Evolutionary conservation across 192 early-diverging fungal species (phyloP).

Genomic region (Thoreauomyces humboldtii): DNA sequence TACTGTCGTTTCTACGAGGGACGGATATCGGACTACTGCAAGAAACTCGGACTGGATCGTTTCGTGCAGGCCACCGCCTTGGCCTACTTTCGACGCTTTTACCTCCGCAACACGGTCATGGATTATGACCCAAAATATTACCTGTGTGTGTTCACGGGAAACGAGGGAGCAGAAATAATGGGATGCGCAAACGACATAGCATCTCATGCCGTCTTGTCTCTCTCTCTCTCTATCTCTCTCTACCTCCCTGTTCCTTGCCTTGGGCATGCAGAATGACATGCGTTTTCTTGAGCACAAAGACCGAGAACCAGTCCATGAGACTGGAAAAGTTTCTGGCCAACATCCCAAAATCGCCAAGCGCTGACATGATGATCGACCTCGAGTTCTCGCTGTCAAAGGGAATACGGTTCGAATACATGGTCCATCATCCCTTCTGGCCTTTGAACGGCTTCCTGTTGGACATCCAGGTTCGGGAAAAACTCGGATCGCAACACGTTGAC

Average conservation of each 20-base stretch:
- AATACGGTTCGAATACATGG: slow-evolving; percentile 45
- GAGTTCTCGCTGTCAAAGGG: slow-evolving; percentile 41
- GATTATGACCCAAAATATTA: slow-evolving; percentile 50
- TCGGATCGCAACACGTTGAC: background rate
- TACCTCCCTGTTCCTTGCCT: too few relatives aligned
- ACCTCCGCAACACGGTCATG: slow-evolving; percentile 44
- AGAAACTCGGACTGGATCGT: slow-evolving; percentile 33
- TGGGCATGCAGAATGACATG: slow-evolving; percentile 35
- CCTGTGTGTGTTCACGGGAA: slow-evolving; percentile 20
- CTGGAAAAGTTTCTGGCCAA: slow-evolving; percentile 43
- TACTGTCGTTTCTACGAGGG: slow-evolving; percentile 36
- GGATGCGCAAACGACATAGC: too few relatives aligned
- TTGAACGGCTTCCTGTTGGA: slow-evolving; percentile 49
- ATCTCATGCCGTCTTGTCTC: too few relatives aligned
- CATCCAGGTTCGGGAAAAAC: slow-evolving; percentile 49
- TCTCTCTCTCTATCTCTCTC: too few relatives aligned
- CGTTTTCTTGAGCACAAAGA: slow-evolving; percentile 47
- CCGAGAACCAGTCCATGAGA: slow-evolving; percentile 34
- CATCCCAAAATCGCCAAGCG: slow-evolving; percentile 34
- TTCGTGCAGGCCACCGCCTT: slow-evolving; percentile 50
- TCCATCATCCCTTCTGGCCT: slow-evolving; percentile 45
- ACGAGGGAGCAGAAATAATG: too few relatives aligned
- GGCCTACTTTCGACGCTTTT: slow-evolving; percentile 51
- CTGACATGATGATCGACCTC: slow-evolving; percentile 33
- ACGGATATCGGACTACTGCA: slow-evolving; percentile 33